Evolutionary conservation across 768 basidiomycete species (phyloP).

Genomic region (Boletus pseudo-olivaceus): DNA sequence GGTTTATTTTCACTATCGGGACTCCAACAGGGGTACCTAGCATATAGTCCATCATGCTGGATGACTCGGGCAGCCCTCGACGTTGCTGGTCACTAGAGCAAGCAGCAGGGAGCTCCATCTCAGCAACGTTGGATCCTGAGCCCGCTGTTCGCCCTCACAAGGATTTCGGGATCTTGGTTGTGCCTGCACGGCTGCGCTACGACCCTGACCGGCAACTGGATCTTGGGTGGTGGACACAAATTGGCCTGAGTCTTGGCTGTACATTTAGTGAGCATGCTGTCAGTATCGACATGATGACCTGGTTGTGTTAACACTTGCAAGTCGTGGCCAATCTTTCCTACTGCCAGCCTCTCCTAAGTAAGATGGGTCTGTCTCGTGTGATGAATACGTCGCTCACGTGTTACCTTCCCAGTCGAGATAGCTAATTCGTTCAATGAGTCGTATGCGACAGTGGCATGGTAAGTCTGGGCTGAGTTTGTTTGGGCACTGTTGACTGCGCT

Average conservation of each 20-base stretch:
- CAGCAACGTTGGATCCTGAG: not conserved
- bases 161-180: constrained; percentile 45
- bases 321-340: constrained; percentile 74
- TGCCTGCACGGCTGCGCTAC: constrained; percentile 41
- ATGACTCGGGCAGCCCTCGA: constrained; percentile 9
- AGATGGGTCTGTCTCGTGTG: constrained; percentile 17
- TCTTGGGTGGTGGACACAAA: constrained; percentile 39
- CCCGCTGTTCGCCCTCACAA: constrained; percentile 1
- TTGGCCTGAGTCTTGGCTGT: constrained; percentile 46
- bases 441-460: constrained; percentile 35
- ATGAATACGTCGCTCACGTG: not conserved
- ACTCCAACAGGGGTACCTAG: not conserved
- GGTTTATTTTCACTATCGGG: not conserved
- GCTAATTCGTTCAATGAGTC: constrained; percentile 35
- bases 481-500: not conserved
- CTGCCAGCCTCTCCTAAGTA: constrained; percentile 75
- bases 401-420: constrained; percentile 24
- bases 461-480: not conserved
- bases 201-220: constrained; percentile 36
- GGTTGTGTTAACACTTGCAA: constrained; percentile 2
- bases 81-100: constrained; percentile 16
- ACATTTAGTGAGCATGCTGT: constrained; percentile 39
- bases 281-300: not conserved
- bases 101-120: not conserved
- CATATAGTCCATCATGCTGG: constrained; percentile 2